Conservation (phyloP, 805 yeast genomes). For the Kodamaea fukazawae region DNA sequence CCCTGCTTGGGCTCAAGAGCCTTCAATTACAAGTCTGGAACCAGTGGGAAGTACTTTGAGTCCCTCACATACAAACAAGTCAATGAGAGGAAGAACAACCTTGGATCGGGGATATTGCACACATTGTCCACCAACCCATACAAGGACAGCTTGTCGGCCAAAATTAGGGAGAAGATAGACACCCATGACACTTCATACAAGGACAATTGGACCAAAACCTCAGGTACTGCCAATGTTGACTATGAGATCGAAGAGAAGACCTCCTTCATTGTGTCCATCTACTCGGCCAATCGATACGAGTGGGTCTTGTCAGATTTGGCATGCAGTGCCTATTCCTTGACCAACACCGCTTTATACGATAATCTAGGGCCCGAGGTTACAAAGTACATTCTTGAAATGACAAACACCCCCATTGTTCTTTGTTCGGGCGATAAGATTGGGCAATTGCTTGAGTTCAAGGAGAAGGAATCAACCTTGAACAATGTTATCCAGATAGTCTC, state of each 20-base stretch:
- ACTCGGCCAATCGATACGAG: conserved; percentile 19
- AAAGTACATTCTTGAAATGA: conserved; percentile 17
- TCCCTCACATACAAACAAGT: conserved; percentile 43
- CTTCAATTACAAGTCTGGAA: conserved; percentile 31
- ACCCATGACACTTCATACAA: conserved; percentile 22
- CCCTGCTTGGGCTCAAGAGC: conserved; percentile 40
- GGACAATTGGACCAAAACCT: conserved; percentile 11
- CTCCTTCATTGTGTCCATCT: conserved; percentile 20
- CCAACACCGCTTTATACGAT: conserved; percentile 22
- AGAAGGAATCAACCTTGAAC: conserved; percentile 14
- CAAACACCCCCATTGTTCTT: conserved; percentile 18
- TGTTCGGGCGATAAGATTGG: conserved; percentile 18
- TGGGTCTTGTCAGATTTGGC: conserved; percentile 18
- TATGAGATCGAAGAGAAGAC: conserved; percentile 8
- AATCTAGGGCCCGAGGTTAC: conserved; percentile 20
- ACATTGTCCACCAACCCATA: conserved; percentile 29
- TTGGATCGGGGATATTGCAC: conserved; percentile 54
- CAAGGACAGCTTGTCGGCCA: conserved; percentile 12
- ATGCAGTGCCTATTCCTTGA: conserved; percentile 16
- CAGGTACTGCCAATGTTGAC: conserved; percentile 6
- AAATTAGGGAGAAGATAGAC: conserved; percentile 28
- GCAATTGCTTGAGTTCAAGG: conserved; percentile 14
- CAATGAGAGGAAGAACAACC: conserved; percentile 39
- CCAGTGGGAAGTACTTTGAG: conserved; percentile 33
- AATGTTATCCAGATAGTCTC: conserved; percentile 22